Evolutionary conservation across 2,329 filamentous ascomycete genomes (phyloP).

Genomic region (Aureobasidium lini): DNA sequence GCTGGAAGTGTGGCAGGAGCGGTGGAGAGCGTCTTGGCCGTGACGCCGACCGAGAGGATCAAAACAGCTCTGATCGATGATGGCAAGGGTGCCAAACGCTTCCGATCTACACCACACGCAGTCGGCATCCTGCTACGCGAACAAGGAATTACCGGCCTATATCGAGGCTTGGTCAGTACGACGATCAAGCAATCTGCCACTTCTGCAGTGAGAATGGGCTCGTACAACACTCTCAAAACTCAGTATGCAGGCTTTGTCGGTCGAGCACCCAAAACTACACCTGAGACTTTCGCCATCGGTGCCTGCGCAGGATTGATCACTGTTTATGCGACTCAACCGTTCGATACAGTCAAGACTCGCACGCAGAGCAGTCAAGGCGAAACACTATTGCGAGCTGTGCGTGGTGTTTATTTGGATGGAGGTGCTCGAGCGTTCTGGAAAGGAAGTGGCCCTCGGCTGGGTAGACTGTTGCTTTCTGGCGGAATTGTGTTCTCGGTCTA

Average conservation of each 20-base stretch:
- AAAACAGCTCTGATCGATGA: constrained; percentile 30
- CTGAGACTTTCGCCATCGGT: constrained; percentile 23
- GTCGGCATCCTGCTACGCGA: constrained; percentile 26
- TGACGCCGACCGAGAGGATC: constrained; percentile 27
- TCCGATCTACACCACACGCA: constrained; percentile 17
- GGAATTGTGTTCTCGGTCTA: constrained; percentile 97
- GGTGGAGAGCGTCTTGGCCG: constrained; percentile 24
- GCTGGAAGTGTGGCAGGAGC: constrained; percentile 25
- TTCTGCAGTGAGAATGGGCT: constrained; percentile 42
- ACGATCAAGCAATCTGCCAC: constrained; percentile 44
- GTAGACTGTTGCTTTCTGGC: constrained; percentile 77
- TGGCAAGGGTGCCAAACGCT: constrained; percentile 20
- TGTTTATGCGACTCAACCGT: constrained; percentile 37
- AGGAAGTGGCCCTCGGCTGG: constrained; percentile 79
- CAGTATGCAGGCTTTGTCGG: constrained; percentile 24
- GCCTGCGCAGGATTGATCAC: constrained; percentile 28
- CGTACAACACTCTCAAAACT: constrained; percentile 40
- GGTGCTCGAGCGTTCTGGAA: constrained; percentile 89
- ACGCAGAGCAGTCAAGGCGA: constrained; percentile 28
- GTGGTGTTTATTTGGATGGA: constrained; percentile 53
- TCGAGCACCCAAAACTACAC: constrained; percentile 20
- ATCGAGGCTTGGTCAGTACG: constrained; percentile 39
- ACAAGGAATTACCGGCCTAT: constrained; percentile 37
- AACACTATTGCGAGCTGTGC: constrained; percentile 22
- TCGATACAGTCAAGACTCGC: constrained; percentile 37